phyloP scores from a whole-genome alignment of 1,139 yeast species.

The Hyphopichia khmerensis region DNA sequence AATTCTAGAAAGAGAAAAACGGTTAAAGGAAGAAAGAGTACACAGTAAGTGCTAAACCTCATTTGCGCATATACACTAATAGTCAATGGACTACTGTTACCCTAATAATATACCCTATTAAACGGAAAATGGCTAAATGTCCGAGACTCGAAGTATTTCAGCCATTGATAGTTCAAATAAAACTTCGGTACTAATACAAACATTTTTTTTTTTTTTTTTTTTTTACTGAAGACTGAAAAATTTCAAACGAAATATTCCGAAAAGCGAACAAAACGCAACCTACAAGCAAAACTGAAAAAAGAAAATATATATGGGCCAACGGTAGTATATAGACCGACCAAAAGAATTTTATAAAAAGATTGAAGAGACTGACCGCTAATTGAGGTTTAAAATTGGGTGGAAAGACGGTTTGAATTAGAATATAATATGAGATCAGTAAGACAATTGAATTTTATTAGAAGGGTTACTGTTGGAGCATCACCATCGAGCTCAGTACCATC shows the following conservation, averaged over 20 bases:
- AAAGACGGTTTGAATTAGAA: too few species aligned
- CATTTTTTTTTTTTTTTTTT: too few species aligned
- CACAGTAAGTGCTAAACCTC: too few species aligned
- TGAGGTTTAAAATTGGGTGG: too few species aligned
- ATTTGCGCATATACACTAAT: not conserved
- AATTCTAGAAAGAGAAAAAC: too few species aligned
- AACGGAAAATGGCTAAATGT: not conserved
- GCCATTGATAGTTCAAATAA: too few species aligned
- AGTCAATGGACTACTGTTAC: not conserved
- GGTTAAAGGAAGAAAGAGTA: too few species aligned
- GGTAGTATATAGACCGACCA: not conserved
- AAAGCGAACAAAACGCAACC: not conserved
- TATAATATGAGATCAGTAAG: not conserved
- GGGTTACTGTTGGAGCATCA: not conserved
- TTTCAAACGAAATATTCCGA: not conserved
- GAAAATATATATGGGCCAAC: not conserved
- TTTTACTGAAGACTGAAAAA: too few species aligned
- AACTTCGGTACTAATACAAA: too few species aligned
- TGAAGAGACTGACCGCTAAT: too few species aligned
- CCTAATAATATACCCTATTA: not conserved
- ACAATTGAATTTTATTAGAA: slow-evolving; percentile 1
- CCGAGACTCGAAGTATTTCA: not conserved
- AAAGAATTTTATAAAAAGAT: not conserved
- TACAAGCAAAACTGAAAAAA: not conserved
- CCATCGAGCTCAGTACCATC: not conserved